These are phyloP conservation scores for Paecilomyces fulvus DNA, from an alignment of 2,329 filamentous ascomycete species.

Conservation along the genomic window DNA sequence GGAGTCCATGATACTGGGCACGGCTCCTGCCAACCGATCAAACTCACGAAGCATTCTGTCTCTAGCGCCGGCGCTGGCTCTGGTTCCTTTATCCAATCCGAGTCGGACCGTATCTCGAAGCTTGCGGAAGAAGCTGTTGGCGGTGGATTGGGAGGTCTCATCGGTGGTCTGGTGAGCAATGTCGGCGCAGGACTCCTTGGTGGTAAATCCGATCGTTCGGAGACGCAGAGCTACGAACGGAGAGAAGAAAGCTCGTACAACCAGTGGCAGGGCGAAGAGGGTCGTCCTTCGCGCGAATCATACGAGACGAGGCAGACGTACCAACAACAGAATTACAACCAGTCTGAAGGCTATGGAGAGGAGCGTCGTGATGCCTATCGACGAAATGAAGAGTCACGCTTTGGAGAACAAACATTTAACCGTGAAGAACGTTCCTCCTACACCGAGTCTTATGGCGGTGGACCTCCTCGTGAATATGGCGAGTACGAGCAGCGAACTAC, in stretches of 20 bases:
- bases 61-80: slow-evolving; percentile 11
- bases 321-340: slow-evolving; percentile 3
- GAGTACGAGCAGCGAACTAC: neutral
- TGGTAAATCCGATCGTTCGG: slow-evolving; percentile 24
- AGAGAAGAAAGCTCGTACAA: slow-evolving; percentile 9
- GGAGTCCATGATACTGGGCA: slow-evolving; percentile 78
- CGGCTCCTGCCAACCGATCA: slow-evolving; percentile 71
- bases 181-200: slow-evolving; percentile 56
- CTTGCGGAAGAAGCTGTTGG: slow-evolving; percentile 53
- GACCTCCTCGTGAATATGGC: neutral
- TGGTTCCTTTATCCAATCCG: neutral
- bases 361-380: neutral
- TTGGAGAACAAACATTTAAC: slow-evolving; percentile 1
- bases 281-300: neutral
- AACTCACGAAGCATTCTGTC: slow-evolving; percentile 55
- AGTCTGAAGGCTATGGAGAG: slow-evolving; percentile 12
- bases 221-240: slow-evolving; percentile 7
- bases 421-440: neutral
- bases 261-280: neutral
- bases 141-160: slow-evolving; percentile 59
- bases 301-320: neutral
- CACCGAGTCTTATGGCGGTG: neutral
- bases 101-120: slow-evolving; percentile 33
- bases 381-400: neutral
- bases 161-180: slow-evolving; percentile 57